Evolutionary conservation across 768 basidiomycete species (phyloP).

Genomic region (Nidularia sp.): DNA sequence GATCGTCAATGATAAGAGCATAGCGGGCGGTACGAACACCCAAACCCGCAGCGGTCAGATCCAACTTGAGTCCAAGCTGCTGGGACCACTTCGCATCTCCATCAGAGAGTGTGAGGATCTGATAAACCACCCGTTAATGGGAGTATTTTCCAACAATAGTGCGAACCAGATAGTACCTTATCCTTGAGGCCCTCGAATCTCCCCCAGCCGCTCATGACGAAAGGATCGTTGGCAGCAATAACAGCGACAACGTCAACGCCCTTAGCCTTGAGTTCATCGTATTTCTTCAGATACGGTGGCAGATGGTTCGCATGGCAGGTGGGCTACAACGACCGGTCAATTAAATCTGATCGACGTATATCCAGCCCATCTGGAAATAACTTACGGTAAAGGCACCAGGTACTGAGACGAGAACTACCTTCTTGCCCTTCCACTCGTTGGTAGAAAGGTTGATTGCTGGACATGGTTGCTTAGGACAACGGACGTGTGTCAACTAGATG

Average conservation of each 20-base stretch:
- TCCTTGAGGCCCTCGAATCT: slow-evolving; percentile 60
- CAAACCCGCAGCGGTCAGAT: slow-evolving; percentile 44
- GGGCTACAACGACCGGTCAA: slow-evolving; percentile 24
- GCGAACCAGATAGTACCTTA: slow-evolving; percentile 37
- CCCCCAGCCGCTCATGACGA: slow-evolving; percentile 67
- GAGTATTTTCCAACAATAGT: background rate
- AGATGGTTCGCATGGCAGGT: slow-evolving; percentile 66
- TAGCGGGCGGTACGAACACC: slow-evolving; percentile 61
- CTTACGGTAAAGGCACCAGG: slow-evolving; percentile 80
- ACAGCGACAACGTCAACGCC: slow-evolving; percentile 74
- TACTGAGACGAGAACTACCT: slow-evolving; percentile 73
- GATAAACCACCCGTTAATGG: background rate
- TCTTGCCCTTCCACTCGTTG: slow-evolving; percentile 75
- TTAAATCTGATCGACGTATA: background rate
- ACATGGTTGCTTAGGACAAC: background rate
- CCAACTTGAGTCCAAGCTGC: slow-evolving; percentile 48
- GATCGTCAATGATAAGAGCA: slow-evolving; percentile 63
- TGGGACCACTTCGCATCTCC: slow-evolving; percentile 51
- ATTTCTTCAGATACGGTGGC: slow-evolving; percentile 63
- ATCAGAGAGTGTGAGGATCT: slow-evolving; percentile 64
- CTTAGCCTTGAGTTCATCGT: slow-evolving; percentile 72
- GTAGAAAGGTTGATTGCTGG: slow-evolving; percentile 52
- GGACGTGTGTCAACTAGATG: background rate
- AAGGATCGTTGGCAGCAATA: slow-evolving; percentile 75
- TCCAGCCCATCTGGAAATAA: background rate